These are phyloP conservation scores for Acanthamoeba royreba DNA, from an alignment of 208 protist genomes.

Conservation along the genomic window DNA sequence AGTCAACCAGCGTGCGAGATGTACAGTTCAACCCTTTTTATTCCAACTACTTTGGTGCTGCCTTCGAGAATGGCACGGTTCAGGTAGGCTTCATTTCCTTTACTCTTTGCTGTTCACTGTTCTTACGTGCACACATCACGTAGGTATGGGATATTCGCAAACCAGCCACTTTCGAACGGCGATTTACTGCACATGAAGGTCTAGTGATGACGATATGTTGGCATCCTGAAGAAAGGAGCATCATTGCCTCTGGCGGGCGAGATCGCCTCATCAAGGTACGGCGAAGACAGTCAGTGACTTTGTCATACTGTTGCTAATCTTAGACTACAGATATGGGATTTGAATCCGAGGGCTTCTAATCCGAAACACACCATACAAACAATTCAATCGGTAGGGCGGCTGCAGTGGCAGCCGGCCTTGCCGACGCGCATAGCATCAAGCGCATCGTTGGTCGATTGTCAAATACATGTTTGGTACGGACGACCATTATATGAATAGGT, in stretches of 20 bases:
- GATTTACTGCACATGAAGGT: slow-evolving; percentile 69
- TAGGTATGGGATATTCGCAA: slow-evolving; percentile 74
- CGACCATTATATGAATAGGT: not conserved
- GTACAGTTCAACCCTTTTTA: slow-evolving; percentile 73
- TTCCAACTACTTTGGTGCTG: slow-evolving; percentile 71
- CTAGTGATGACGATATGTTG: slow-evolving; percentile 71
- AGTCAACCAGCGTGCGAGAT: slow-evolving; percentile 72
- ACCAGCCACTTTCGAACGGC: not conserved
- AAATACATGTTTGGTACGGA: slow-evolving; percentile 69
- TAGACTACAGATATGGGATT: slow-evolving; percentile 15
- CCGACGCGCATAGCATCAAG: slow-evolving; percentile 65
- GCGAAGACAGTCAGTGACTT: not conserved
- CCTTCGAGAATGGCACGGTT: slow-evolving; percentile 77
- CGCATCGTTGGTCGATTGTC: slow-evolving; percentile 58
- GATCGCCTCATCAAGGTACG: slow-evolving; percentile 71
- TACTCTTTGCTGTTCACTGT: not conserved
- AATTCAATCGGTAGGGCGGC: slow-evolving; percentile 56
- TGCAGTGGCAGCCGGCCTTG: slow-evolving; percentile 65
- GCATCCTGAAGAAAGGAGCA: slow-evolving; percentile 71
- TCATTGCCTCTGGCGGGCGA: slow-evolving; percentile 67
- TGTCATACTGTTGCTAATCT: not conserved
- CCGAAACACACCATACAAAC: slow-evolving; percentile 54
- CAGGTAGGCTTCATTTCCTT: not conserved
- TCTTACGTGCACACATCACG: not conserved
- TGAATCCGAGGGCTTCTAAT: slow-evolving; percentile 34